Evolutionary conservation across 192 early-diverging fungal species (phyloP), one percentile per base, ranked within the genome.

Genomic region (Phycomyces nitens): DNA sequence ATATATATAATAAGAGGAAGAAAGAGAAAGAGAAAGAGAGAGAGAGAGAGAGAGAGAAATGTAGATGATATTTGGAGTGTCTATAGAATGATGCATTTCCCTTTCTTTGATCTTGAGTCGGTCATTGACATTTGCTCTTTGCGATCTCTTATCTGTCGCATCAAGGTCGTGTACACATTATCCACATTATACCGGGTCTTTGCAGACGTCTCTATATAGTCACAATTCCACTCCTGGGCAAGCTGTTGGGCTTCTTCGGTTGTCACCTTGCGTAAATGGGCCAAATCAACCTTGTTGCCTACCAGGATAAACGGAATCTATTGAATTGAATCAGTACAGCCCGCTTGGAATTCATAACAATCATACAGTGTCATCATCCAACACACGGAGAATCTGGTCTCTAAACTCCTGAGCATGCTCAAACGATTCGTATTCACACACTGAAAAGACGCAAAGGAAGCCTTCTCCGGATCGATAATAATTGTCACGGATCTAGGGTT

Each of bases 381-480:
- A 62, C 21, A 94, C 91, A 59, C 92, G 75, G 22, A 86, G 85
- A 66, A 94, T 94, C 67, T 94, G 92, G 54, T 94, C 92, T 49
- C 89, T 75, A 67, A 94, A 94, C 66, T 94, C 91, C 56, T 88
- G 80, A 8, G 92, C 90, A 73, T 94, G 84, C 38, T 77, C 77
- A 73, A 94, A 94, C 26, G 82, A 85, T 69, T 94, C 90, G 58
- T 81, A 75, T 75, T 94, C 92, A 60, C 83, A 86, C 10, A 94
- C 76, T 15, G 88, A 90, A 72, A 94, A 94, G 10, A 94, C 89
- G 63, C 89, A 92, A 11, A 93, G 72, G 59, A 93, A 93, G 1
- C 92, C 92, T 78, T 93, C 91, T 11, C 91, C 91, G 51, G 83
- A 86, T 9, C 91, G 82, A 66, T 92, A 92, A 68, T 93, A 93